These are phyloP conservation scores for Dacryopinax primogenitus DNA, from an alignment of 768 basidiomycete species.

Conservation along the genomic window DNA sequence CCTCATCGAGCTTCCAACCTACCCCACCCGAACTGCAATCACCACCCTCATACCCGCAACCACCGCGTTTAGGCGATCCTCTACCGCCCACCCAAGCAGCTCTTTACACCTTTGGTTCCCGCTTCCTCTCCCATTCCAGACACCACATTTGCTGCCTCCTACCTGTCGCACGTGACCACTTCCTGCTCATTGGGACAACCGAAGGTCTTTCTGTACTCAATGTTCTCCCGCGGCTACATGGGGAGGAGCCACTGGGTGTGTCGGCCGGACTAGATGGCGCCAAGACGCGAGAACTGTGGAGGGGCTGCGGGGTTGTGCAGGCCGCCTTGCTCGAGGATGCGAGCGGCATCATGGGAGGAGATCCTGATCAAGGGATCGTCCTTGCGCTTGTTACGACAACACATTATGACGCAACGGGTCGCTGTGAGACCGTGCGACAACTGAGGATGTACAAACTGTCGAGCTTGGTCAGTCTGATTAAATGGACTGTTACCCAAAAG, in stretches of 20 bases:
- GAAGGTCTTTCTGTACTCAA: slow-evolving; percentile 70
- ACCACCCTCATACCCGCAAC: slow-evolving; percentile 4
- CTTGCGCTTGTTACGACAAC: slow-evolving; percentile 61
- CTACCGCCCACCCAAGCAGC: slow-evolving; percentile 46
- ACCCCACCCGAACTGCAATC: slow-evolving; percentile 33
- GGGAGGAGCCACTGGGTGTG: neutral
- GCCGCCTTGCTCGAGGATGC: slow-evolving; percentile 59
- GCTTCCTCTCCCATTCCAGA: slow-evolving; percentile 70
- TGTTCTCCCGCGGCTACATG: slow-evolving; percentile 48
- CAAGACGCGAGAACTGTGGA: slow-evolving; percentile 52
- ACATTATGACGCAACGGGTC: slow-evolving; percentile 11
- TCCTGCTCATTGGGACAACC: slow-evolving; percentile 69
- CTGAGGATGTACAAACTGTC: slow-evolving; percentile 61
- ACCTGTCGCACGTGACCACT: slow-evolving; percentile 48
- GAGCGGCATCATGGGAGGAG: slow-evolving; percentile 36
- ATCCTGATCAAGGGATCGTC: slow-evolving; percentile 56
- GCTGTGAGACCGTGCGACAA: slow-evolving; percentile 42
- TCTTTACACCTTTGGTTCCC: slow-evolving; percentile 68
- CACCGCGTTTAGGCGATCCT: slow-evolving; percentile 12
- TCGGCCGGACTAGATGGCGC: slow-evolving; percentile 53
- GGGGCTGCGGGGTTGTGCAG: slow-evolving; percentile 60
- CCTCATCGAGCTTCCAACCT: slow-evolving; percentile 22
- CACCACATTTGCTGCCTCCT: slow-evolving; percentile 63
- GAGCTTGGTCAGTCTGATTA: slow-evolving; percentile 60
- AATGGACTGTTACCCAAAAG: slow-evolving; percentile 58